These are phyloP conservation scores for Lipomyces sp. DNA, from an alignment of 805 yeast genomes.

Conservation along the genomic window DNA sequence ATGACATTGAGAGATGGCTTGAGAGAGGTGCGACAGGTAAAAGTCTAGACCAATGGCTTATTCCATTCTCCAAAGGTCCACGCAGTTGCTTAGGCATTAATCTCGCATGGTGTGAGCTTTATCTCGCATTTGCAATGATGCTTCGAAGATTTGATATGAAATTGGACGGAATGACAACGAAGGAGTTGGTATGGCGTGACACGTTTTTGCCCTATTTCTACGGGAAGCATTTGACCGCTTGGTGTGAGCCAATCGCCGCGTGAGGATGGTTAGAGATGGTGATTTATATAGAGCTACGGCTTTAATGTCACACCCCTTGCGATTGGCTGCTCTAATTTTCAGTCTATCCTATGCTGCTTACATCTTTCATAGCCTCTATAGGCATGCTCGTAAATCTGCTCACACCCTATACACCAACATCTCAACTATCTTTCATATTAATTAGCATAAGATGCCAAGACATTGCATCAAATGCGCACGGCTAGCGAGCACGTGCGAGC, in stretches of 20 bases:
- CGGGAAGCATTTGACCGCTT: conserved; percentile 2
- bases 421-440: no score
- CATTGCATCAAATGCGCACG: no score
- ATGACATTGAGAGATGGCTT: background rate
- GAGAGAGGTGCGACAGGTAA: background rate
- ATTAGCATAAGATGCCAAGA: no score
- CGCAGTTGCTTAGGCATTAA: background rate
- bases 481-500: no score
- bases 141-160: background rate
- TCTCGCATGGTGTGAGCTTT: conserved; percentile 1
- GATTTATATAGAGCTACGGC: no score
- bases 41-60: background rate
- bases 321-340: no score
- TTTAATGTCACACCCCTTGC: no score
- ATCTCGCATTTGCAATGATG: background rate
- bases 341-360: no score
- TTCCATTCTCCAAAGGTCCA: background rate
- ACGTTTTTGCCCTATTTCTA: background rate
- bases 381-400: no score
- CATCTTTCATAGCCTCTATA: no score
- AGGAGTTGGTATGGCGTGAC: background rate
- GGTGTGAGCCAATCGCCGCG: background rate
- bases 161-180: background rate
- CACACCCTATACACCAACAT: no score
- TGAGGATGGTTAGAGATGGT: background rate